Conservation (phyloP, 352 stramenopile genomes). For the Pythium folliculosum region DNA sequence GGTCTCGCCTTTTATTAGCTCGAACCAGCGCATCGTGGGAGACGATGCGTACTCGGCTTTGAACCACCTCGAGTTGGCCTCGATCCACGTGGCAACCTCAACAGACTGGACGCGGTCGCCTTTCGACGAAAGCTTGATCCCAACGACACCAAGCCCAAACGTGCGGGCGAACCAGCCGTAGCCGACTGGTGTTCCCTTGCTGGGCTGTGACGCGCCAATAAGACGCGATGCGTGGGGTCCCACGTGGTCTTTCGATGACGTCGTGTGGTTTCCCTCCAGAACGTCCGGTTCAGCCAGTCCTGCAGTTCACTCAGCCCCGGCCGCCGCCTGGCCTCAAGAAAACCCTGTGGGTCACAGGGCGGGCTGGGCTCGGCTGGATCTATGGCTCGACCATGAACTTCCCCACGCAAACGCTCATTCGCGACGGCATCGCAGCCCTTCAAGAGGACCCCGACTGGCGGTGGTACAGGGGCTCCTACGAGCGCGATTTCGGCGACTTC, state of each 20-base stretch:
- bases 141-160: not conserved
- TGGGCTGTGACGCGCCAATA: too few species aligned
- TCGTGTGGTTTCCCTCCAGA: too few species aligned
- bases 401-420: not conserved
- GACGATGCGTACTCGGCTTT: not conserved
- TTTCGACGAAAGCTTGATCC: not conserved
- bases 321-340: too few species aligned
- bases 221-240: too few species aligned
- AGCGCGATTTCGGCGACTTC: not conserved
- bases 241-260: too few species aligned
- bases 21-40: not conserved
- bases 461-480: not conserved
- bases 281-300: too few species aligned
- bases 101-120: not conserved
- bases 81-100: not conserved
- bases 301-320: too few species aligned
- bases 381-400: not conserved
- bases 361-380: too few species aligned
- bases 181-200: not conserved
- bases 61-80: not conserved
- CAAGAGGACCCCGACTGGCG: not conserved
- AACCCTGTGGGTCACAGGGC: too few species aligned
- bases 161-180: constrained; percentile 3
- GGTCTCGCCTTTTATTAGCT: not conserved
- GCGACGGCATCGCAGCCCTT: not conserved